phyloP scores from a whole-genome alignment of 2,329 filamentous ascomycete genomes.

The Penicillium aurantiogriseum region DNA sequence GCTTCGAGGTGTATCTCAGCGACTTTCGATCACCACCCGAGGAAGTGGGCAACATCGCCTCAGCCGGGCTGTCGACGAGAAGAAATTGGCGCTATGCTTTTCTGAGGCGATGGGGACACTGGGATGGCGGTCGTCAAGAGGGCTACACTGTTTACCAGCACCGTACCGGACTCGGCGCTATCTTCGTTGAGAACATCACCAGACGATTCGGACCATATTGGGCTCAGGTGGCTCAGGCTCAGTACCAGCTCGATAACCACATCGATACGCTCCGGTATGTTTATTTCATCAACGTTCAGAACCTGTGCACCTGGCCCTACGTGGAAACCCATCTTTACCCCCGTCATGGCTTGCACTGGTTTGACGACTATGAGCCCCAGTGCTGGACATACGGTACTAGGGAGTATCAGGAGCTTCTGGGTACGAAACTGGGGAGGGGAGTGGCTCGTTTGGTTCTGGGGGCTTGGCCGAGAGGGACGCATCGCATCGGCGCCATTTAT shows the following conservation, averaged over 20 bases:
- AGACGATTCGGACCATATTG: not conserved
- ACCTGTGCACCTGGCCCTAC: not conserved
- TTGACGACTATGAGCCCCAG: not conserved
- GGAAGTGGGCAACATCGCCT: not conserved
- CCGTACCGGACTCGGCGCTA: not conserved
- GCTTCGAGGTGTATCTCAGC: not conserved
- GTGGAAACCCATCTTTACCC: not conserved
- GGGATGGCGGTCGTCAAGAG: not conserved
- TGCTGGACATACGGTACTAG: not conserved
- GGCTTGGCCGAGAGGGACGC: not conserved
- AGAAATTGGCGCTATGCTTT: not conserved
- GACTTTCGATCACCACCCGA: not conserved
- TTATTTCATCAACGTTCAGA: not conserved
- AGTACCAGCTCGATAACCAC: not conserved
- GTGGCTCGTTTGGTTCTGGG: slow-evolving; percentile 3
- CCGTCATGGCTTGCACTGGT: not conserved
- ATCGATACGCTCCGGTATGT: slow-evolving; percentile 1
- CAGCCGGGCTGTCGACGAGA: not conserved
- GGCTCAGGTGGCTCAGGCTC: not conserved
- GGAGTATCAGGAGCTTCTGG: slow-evolving; percentile 2
- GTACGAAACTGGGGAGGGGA: not conserved
- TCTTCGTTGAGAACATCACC: not conserved
- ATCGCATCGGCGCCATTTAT: not conserved
- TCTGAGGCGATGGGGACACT: not conserved
- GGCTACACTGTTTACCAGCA: not conserved